Percentiles rank a stretch among this genome's conserved stretches.
These are phyloP conservation scores for Aureobasidium melanogenum DNA, from an alignment of 2,329 filamentous ascomycete species.

Conservation along the genomic window DNA sequence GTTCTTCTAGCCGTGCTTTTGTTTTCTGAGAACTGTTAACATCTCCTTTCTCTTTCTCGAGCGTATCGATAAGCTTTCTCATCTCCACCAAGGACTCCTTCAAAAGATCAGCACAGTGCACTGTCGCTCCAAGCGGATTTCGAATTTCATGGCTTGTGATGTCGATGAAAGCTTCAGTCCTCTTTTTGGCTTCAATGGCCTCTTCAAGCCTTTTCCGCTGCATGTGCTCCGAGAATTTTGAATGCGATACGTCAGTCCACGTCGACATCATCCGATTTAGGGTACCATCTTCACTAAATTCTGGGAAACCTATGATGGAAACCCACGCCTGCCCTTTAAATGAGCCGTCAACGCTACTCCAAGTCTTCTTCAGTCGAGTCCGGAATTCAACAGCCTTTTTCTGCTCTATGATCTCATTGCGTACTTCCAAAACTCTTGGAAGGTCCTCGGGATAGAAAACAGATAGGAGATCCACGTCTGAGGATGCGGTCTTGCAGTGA, in stretches of 20 bases:
- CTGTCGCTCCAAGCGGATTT: constrained; percentile 15
- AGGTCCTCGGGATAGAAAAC: background rate
- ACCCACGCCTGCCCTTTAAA: constrained; percentile 14
- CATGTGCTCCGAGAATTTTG: background rate
- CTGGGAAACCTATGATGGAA: constrained; percentile 16
- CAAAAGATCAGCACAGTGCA: constrained; percentile 13
- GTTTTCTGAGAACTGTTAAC: background rate
- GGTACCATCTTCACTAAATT: constrained; percentile 10
- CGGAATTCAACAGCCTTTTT: background rate
- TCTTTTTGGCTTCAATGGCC: constrained; percentile 13
- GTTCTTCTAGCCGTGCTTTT: background rate
- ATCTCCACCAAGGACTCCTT: constrained; percentile 9
- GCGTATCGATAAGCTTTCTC: background rate
- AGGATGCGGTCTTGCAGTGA: background rate
- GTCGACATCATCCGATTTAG: background rate
- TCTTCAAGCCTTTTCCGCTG: constrained; percentile 18
- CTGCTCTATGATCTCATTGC: background rate
- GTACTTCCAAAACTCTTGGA: fast-evolving
- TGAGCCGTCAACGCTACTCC: constrained; percentile 18
- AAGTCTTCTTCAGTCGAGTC: constrained; percentile 22
- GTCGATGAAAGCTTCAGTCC: constrained; percentile 20
- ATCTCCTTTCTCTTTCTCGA: constrained; percentile 1
- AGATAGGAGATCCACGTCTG: background rate
- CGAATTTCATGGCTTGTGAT: constrained; percentile 24
- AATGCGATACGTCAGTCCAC: background rate